Evolutionary conservation across 2,329 filamentous ascomycete species (phyloP).

Genomic region (Fusarium redolens): DNA sequence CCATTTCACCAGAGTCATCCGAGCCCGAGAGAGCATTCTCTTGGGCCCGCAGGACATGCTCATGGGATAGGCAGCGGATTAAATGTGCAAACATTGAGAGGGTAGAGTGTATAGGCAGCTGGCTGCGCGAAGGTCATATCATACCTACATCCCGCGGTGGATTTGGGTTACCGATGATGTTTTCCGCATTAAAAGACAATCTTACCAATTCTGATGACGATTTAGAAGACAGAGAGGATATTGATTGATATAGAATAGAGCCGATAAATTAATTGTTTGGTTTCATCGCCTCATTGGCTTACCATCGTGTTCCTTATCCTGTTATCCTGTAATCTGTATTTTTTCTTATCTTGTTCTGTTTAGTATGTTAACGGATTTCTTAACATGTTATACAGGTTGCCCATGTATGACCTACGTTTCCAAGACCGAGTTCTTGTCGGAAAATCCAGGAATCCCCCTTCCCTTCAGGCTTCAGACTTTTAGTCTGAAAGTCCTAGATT

Average conservation of each 20-base stretch:
- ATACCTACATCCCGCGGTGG: neutral
- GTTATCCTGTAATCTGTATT: neutral
- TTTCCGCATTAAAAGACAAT: neutral
- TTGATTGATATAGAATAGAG: neutral
- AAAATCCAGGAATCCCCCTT: too few species aligned
- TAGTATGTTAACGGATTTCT: too few species aligned
- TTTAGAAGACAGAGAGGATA: neutral
- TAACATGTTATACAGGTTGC: too few species aligned
- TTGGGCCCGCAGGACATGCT: neutral
- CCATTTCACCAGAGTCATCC: neutral
- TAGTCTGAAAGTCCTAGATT: too few species aligned
- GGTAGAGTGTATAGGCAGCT: neutral
- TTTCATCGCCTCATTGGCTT: neutral
- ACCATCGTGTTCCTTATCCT: neutral
- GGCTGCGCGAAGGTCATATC: neutral
- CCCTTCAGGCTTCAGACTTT: too few species aligned
- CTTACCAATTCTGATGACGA: neutral
- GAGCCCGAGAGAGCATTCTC: neutral
- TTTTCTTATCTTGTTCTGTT: too few species aligned
- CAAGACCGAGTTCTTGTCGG: too few species aligned
- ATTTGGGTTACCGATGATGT: neutral
- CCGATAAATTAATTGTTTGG: neutral
- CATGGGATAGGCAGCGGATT: neutral
- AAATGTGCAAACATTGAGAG: neutral
- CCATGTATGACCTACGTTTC: too few species aligned